Evolutionary conservation across 257 asterid species (phyloP), one percentile per base, ranked within the genome.

Genomic region (Nicotiana obtusifolia): DNA sequence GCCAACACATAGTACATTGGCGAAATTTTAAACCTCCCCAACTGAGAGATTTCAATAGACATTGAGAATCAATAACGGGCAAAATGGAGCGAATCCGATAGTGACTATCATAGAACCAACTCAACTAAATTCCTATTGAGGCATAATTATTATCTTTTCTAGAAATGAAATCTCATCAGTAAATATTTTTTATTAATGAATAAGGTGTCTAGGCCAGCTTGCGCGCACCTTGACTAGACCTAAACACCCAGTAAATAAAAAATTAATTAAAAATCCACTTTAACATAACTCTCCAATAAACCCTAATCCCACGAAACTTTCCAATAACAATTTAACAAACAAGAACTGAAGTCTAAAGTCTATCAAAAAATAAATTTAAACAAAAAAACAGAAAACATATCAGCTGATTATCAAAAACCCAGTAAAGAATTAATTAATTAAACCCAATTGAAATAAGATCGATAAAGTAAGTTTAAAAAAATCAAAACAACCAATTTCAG

Each of bases 371-470:
- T 13, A 13, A 7, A n/a, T n/a, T n/a, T n/a, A n/a, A n/a, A n/a
- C n/a, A n/a, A n/a, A n/a, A n/a, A n/a, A 75, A 8, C 4, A 75
- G 3, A 47, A 24, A 75, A 15, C 17, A 49, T 26, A 16, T 75
- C 64, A 52, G 26, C 17, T 75, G 52, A n/a, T 75, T 8, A 75
- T 52, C 62, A 26, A 75, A 75, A 75, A 7, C 44, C 64, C 80
- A 49, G 44, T 75, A 7, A 14, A 49, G 16, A 75, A 75, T 26
- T 26, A 7, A 14, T 24, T 15, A 75, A 75, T 26, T 52, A 75
- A 75, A 52, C 10, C 64, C 26, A 75, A 73, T 73, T 14, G 61
- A 47, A 73, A 54, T 24, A 75, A 75, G 80, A 75, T 75, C 80
- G 26, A 49, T 3, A 75, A 75, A 3, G 44, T 22, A 44, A 44